Conservation (phyloP, 495 filamentous ascomycete genomes). For the Lasiosphaeria ovina region DNA sequence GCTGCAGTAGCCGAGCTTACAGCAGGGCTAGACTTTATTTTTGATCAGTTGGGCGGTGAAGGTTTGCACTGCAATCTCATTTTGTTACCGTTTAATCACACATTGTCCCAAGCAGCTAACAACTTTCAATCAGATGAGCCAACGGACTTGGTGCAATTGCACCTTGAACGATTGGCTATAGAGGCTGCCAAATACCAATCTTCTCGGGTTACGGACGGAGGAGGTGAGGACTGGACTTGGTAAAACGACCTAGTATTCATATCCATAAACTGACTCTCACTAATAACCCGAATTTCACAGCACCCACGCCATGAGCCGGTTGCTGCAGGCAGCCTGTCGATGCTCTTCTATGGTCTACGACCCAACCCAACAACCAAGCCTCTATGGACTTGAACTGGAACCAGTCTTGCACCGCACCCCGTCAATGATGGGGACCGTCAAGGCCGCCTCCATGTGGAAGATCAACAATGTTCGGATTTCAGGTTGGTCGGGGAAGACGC, state of each 20-base stretch:
- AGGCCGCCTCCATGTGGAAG: constrained; percentile 15
- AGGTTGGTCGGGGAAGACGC: constrained; percentile 10
- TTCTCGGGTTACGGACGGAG: constrained; percentile 1
- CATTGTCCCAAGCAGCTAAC: too few species aligned
- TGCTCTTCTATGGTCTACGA: constrained; percentile 13
- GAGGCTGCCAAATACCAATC: constrained; percentile 9
- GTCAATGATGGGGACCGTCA: constrained; percentile 11
- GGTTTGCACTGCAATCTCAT: not conserved
- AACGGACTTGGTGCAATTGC: constrained; percentile 7
- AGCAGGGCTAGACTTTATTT: constrained; percentile 8
- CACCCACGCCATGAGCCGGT: constrained; percentile 8
- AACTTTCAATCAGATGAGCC: not conserved
- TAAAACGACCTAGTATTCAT: not conserved
- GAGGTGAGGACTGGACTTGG: constrained; percentile 11
- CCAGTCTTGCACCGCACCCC: constrained; percentile 10
- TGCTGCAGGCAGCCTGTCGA: constrained; percentile 9
- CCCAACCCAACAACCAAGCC: constrained; percentile 5
- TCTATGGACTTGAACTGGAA: constrained; percentile 8
- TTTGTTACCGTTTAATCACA: too few species aligned
- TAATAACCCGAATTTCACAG: constrained; percentile 1
- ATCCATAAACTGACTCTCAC: not conserved
- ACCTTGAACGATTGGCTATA: constrained; percentile 3
- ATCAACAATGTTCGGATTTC: constrained; percentile 5
- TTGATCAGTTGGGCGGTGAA: constrained; percentile 10
- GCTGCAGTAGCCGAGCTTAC: constrained; percentile 6